A percentile compares a stretch with the other conserved stretches of the same genome.
These are phyloP conservation scores for Grigorovia jiainica DNA, from an alignment of 805 yeast species.

Conservation along the genomic window DNA sequence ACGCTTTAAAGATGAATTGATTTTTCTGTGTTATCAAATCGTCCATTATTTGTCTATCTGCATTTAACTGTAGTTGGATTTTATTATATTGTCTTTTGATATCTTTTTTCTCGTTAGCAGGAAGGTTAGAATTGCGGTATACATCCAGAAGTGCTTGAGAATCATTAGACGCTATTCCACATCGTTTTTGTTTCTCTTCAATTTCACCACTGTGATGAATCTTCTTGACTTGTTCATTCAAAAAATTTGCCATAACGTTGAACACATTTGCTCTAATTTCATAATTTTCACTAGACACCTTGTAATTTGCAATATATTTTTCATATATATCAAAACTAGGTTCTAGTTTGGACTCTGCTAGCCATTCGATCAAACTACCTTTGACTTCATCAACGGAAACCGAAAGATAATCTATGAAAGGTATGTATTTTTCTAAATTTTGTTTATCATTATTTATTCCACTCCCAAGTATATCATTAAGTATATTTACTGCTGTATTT, in stretches of 20 bases:
- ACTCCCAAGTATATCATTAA: constrained; percentile 31
- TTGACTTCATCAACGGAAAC: constrained; percentile 24
- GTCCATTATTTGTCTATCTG: constrained; percentile 42
- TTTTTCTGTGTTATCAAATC: constrained; percentile 31
- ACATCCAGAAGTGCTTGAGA: constrained; percentile 40
- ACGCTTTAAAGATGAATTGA: constrained; percentile 42
- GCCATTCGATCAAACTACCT: constrained; percentile 54
- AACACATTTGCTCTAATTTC: constrained; percentile 37
- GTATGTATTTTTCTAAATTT: constrained; percentile 3
- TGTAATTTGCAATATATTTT: constrained; percentile 39
- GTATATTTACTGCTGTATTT: constrained; percentile 45
- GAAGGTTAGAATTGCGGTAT: constrained; percentile 32
- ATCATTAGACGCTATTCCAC: constrained; percentile 37
- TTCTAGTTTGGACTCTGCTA: constrained; percentile 60
- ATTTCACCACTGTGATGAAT: constrained; percentile 37
- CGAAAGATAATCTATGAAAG: constrained; percentile 1
- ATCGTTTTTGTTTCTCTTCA: constrained; percentile 31
- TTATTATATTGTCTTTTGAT: constrained; percentile 45
- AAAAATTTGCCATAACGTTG: constrained; percentile 60
- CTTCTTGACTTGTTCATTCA: constrained; percentile 53
- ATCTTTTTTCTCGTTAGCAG: constrained; percentile 40
- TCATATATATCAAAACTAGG: constrained; percentile 48
- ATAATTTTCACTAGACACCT: constrained; percentile 12
- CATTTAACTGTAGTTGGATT: constrained; percentile 36
- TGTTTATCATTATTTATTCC: constrained; percentile 15